Evolutionary conservation across 805 yeast genomes (phyloP), one percentile per base, ranked within the genome.

Genomic region (Yarrowia sp.): DNA sequence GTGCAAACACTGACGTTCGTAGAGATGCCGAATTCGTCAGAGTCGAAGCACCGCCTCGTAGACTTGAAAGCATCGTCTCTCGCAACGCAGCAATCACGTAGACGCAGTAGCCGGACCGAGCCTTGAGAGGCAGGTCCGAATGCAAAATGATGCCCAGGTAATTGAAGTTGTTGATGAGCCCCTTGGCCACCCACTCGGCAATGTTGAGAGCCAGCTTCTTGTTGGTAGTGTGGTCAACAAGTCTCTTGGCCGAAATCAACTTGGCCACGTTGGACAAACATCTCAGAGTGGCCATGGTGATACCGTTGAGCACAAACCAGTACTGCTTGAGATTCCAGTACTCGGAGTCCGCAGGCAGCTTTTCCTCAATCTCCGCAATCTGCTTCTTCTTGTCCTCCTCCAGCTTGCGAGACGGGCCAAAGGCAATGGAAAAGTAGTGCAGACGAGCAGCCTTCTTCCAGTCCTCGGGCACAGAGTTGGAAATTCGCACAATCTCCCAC

Each of bases 1-100:
- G 68, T 17, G 72, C 69, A 51, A 71, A 71, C 3, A 72, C 72
- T 1, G 63, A 43, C 5, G 63, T 58, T 28, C 63, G 28, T 6
- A 58, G 40, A n/a, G 63, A 41, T 1, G 63, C 49, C 16, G 51
- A 11, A 9, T 12, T 28, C 11, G 36, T 21, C 66, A 67, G 19
- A 17, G 46, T 8, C 16, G 62, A 32, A 32, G 22, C 21, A 4
- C 54, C 38, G 8, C 36, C 36, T 30, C 54, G 36, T 6, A 59
- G 21, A 32, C 24, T 21, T 4, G 66, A 28, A 10, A 58, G 22
- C 38, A 41, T 58, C 12, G 63, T 58, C 41, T 58, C 63, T 30
- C 63, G 14, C 28, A 58, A 38, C 12, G 51, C 49, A 19, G 63
- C 63, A 41, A 43, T 58, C 38, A 43, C 49, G 32, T 58, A 58